Percentiles rank a stretch among this genome's conserved stretches.
Evolutionary conservation across 257 asterid genomes (phyloP).

Genomic region (Nicotiana obtusifolia): DNA sequence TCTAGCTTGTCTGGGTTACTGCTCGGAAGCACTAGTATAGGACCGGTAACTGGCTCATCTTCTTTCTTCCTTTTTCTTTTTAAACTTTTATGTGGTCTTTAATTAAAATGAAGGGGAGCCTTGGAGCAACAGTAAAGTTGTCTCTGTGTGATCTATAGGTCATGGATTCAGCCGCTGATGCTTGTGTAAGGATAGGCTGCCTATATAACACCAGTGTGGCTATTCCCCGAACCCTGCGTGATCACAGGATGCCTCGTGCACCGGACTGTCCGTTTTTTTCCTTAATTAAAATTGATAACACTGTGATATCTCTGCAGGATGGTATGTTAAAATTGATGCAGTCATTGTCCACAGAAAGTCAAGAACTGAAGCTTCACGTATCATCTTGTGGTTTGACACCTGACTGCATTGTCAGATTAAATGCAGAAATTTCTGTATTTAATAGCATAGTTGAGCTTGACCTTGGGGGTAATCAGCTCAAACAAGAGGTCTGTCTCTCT

Average conservation of each 20-base stretch:
- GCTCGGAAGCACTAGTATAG: constrained; percentile 68
- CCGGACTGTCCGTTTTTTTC: not conserved
- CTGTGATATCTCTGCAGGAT: constrained; percentile 52
- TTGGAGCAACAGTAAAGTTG: not conserved
- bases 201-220: not conserved
- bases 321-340: constrained; percentile 57
- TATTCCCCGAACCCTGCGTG: not conserved
- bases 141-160: not conserved
- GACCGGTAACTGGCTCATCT: constrained; percentile 51
- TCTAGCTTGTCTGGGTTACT: constrained; percentile 74
- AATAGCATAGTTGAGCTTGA: constrained; percentile 66
- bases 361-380: constrained; percentile 72
- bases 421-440: constrained; percentile 42
- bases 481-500: constrained; percentile 59
- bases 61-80: constrained; percentile 6
- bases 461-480: constrained; percentile 73
- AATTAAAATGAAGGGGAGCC: not conserved
- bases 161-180: not conserved
- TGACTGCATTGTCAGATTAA: constrained; percentile 44
- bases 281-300: constrained; percentile 3
- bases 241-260: not conserved
- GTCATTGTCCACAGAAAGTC: constrained; percentile 64
- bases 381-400: constrained; percentile 59
- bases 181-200: not conserved
- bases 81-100: not conserved